Percentiles rank a stretch among this genome's conserved stretches.
Evolutionary conservation across 805 yeast species (phyloP).

Genomic region (Schwanniomyces pseudopolymorphus): DNA sequence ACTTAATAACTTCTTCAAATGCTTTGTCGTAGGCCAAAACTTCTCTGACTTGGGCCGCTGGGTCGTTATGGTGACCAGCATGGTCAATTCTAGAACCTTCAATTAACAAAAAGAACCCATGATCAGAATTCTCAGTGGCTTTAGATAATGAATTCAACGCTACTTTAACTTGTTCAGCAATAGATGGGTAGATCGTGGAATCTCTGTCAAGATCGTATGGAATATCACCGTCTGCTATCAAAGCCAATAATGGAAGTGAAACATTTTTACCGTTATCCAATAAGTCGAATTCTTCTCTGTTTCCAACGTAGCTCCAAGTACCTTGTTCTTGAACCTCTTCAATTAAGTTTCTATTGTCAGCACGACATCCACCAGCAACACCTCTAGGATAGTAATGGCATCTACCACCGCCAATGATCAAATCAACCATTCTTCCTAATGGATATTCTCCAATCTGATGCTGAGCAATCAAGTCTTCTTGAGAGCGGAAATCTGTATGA

Average conservation of each 20-base stretch:
- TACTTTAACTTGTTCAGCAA: constrained; percentile 73
- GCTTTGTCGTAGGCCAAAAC: constrained; percentile 85
- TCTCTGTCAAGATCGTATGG: constrained; percentile 84
- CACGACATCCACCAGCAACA: constrained; percentile 61
- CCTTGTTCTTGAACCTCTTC: constrained; percentile 60
- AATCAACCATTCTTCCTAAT: constrained; percentile 75
- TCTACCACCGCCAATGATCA: constrained; percentile 90
- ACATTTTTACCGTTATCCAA: constrained; percentile 57
- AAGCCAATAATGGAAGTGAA: constrained; percentile 72
- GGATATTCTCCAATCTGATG: constrained; percentile 84
- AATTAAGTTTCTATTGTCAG: constrained; percentile 68
- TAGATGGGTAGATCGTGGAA: constrained; percentile 60
- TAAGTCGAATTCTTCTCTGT: constrained; percentile 57
- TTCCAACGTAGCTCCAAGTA: constrained; percentile 59
- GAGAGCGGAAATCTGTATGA: constrained; percentile 72
- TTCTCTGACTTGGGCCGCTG: constrained; percentile 92
- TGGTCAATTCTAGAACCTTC: constrained; percentile 96
- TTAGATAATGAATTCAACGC: constrained; percentile 68
- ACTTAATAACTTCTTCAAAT: constrained; percentile 69
- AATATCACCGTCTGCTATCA: constrained; percentile 73
- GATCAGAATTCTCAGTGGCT: constrained; percentile 69
- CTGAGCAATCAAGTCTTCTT: constrained; percentile 83
- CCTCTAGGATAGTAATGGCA: constrained; percentile 68
- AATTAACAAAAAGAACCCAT: constrained; percentile 82
- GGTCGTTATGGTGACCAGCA: constrained; percentile 92